phyloP scores from a whole-genome alignment of 208 protist species.

The Trypanosoma scelopori region DNA sequence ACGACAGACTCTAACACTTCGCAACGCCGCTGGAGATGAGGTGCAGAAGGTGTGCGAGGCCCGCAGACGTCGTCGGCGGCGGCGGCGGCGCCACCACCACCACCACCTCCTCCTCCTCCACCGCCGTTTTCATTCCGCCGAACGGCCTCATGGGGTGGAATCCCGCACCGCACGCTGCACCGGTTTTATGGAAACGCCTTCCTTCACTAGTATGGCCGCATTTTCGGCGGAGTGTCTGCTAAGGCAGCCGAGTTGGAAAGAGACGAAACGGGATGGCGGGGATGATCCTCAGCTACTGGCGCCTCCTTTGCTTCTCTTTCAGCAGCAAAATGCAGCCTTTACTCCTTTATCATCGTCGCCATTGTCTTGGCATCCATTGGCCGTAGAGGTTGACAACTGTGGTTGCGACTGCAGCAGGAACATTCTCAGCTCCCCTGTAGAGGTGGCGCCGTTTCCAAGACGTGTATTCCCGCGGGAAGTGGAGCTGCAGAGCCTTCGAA shows the following conservation, averaged over 20 bases:
- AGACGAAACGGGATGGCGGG: neutral
- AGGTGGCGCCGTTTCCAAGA: neutral
- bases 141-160: neutral
- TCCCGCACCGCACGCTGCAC: neutral
- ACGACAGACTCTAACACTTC: conserved; percentile 20
- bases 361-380: neutral
- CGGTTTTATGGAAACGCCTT: neutral
- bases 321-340: neutral
- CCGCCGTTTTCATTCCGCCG: neutral
- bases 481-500: conserved; percentile 21
- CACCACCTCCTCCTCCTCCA: neutral
- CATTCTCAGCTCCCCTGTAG: neutral
- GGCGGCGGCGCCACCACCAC: neutral
- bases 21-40: conserved; percentile 16
- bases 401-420: neutral
- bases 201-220: neutral
- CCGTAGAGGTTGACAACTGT: neutral
- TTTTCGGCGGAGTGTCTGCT: neutral
- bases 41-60: neutral
- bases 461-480: conserved; percentile 24
- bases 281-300: neutral
- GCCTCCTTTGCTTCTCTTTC: neutral
- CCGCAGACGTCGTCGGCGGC: neutral
- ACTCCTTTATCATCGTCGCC: neutral
- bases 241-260: neutral